Conservation (phyloP, 1,284 basidiomycete species). For the Naganishia albida region DNA sequence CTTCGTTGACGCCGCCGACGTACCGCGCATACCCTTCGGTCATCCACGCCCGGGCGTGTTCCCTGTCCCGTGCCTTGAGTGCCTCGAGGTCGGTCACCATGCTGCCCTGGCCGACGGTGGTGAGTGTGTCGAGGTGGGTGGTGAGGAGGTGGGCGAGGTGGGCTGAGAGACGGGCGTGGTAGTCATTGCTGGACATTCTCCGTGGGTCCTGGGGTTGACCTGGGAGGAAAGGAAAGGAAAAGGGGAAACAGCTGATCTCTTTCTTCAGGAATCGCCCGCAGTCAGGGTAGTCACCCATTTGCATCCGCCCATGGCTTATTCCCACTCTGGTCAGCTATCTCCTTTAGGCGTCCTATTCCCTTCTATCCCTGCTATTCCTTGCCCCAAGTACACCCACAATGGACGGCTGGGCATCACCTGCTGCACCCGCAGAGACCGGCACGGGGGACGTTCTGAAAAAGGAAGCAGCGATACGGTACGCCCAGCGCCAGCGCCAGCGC, state of each 20-base stretch:
- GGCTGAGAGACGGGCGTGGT: slow-evolving; percentile 8
- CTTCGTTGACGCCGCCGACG: slow-evolving; percentile 22
- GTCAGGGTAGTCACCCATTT: not conserved
- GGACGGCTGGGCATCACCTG: not conserved
- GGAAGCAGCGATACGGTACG: slow-evolving; percentile 21
- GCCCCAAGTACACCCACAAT: not conserved
- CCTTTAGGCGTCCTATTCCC: not conserved
- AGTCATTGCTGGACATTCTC: not conserved
- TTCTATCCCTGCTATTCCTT: not conserved
- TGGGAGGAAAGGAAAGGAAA: not conserved
- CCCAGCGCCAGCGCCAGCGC: not conserved
- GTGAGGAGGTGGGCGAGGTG: slow-evolving; percentile 4
- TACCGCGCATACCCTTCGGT: slow-evolving; percentile 26
- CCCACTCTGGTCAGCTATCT: not conserved
- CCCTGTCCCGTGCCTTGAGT: slow-evolving; percentile 22
- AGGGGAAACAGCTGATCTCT: not conserved
- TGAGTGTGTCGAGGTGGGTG: not conserved
- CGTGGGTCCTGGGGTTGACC: not conserved
- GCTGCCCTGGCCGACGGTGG: not conserved
- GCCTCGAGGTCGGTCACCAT: slow-evolving; percentile 20
- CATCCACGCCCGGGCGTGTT: slow-evolving; percentile 25
- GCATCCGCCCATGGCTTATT: not conserved
- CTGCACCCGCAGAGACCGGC: not conserved
- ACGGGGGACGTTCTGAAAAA: slow-evolving; percentile 15
- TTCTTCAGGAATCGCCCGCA: not conserved